Conservation (phyloP, 345 rosid species). For the Acer yangbiense region DNA sequence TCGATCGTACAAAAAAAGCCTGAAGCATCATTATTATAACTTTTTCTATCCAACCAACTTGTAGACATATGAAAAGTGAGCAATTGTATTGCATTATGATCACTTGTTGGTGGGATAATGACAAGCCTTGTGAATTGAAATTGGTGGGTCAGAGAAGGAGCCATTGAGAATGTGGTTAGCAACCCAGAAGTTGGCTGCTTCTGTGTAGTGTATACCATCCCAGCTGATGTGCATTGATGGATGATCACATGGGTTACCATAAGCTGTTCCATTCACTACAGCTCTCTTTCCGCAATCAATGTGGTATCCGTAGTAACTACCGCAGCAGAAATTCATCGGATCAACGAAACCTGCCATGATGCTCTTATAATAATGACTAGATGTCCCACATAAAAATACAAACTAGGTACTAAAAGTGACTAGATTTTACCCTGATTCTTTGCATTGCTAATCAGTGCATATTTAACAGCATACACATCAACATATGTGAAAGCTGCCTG, state of each 20-base stretch:
- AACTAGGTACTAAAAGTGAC: not conserved
- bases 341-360: constrained; percentile 60
- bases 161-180: constrained; percentile 50
- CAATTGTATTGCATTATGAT: not conserved
- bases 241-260: constrained; percentile 57
- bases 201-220: constrained; percentile 76
- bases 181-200: constrained; percentile 60
- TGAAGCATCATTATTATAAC: not conserved
- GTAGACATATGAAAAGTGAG: not conserved
- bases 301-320: constrained; percentile 59
- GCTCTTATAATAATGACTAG: not conserved
- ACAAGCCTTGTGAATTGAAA: constrained; percentile 33
- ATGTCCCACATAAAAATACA: not conserved
- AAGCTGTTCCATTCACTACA: constrained; percentile 60
- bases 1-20: not conserved
- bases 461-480: constrained; percentile 70
- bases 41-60: not conserved
- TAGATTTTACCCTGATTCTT: constrained; percentile 50
- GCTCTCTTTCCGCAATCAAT: constrained; percentile 69
- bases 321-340: constrained; percentile 68
- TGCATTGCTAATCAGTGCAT: constrained; percentile 48
- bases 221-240: constrained; percentile 66
- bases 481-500: constrained; percentile 57
- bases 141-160: constrained; percentile 46
- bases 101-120: constrained; percentile 8